Percentiles rank a stretch among this genome's conserved stretches.
phyloP scores from a whole-genome alignment of 176 grass and related monocot genomes.

The Juncus effusus region DNA sequence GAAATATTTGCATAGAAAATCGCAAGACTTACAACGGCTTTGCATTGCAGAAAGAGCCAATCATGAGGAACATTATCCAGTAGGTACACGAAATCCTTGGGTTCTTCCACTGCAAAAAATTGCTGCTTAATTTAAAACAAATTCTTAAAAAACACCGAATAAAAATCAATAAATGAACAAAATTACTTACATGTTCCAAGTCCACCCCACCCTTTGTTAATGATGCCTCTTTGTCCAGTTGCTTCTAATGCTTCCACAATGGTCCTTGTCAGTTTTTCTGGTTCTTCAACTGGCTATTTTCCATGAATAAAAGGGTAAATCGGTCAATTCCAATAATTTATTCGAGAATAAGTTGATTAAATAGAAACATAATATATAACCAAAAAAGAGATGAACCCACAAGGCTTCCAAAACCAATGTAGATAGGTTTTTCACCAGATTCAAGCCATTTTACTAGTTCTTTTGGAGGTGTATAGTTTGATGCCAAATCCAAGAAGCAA shows the following conservation, averaged over 20 bases:
- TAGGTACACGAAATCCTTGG: conserved; percentile 78
- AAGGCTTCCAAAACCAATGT: conserved; percentile 95
- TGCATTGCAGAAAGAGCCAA: conserved; percentile 94
- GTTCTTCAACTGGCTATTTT: conserved; percentile 83
- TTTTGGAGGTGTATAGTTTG: conserved; percentile 77
- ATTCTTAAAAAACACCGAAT: conserved; percentile 1
- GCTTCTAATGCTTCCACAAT: conserved; percentile 77
- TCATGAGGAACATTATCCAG: conserved; percentile 97
- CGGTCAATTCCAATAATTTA: not conserved
- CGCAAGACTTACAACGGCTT: conserved; percentile 65
- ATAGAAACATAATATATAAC: conserved; percentile 4
- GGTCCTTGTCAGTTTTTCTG: conserved; percentile 80
- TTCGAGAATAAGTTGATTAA: not conserved
- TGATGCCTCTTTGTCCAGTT: conserved; percentile 89
- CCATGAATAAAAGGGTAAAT: not conserved
- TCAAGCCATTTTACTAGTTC: conserved; percentile 90
- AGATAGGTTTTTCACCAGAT: conserved; percentile 84
- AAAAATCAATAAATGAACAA: not conserved
- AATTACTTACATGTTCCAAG: conserved; percentile 78
- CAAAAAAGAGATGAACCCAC: conserved; percentile 38
- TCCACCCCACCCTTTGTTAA: conserved; percentile 95
- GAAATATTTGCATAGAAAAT: not conserved
- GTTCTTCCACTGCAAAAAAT: conserved; percentile 56
- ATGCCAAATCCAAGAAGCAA: conserved; percentile 95
- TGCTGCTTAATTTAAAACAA: conserved; percentile 23